Conservation (phyloP, 176 grass and related monocot species). For the Musa acuminata region DNA sequence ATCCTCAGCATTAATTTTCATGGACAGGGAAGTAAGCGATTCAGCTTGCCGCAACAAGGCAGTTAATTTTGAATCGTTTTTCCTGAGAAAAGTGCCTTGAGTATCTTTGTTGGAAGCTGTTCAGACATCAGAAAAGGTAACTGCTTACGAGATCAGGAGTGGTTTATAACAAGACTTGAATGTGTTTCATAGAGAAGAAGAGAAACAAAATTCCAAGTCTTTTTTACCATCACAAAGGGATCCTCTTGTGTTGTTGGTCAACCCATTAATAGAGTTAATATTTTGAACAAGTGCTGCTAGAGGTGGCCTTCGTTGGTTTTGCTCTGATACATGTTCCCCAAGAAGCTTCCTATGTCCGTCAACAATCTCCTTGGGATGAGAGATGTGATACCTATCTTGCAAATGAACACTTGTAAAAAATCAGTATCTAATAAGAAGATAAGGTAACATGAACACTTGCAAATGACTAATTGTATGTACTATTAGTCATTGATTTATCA, state of each 20-base stretch:
- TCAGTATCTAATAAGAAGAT: too few species aligned
- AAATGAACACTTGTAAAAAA: conserved; percentile 9
- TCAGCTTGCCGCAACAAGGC: conserved; percentile 81
- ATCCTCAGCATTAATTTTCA: conserved; percentile 68
- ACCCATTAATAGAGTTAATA: conserved; percentile 19
- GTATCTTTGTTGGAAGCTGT: conserved; percentile 43
- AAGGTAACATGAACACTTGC: too few species aligned
- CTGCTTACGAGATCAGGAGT: background rate
- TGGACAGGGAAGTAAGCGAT: conserved; percentile 68
- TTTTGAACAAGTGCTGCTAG: conserved; percentile 44
- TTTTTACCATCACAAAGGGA: conserved; percentile 17
- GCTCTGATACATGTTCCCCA: conserved; percentile 24
- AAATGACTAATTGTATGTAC: background rate
- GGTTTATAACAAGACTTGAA: background rate
- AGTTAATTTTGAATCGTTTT: conserved; percentile 75
- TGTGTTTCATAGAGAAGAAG: conserved; percentile 13
- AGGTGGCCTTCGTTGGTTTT: conserved; percentile 42
- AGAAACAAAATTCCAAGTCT: conserved; percentile 10
- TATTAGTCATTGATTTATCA: background rate
- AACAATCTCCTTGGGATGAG: conserved; percentile 45
- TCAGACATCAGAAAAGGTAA: conserved; percentile 6
- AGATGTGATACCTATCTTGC: conserved; percentile 31
- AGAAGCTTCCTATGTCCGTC: conserved; percentile 25
- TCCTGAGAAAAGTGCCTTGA: conserved; percentile 53
- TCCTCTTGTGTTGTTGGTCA: conserved; percentile 21